Percentiles rank a stretch among this genome's conserved stretches.
phyloP scores from a whole-genome alignment of 1,139 yeast species.

The Yamadazyma buinensis region DNA sequence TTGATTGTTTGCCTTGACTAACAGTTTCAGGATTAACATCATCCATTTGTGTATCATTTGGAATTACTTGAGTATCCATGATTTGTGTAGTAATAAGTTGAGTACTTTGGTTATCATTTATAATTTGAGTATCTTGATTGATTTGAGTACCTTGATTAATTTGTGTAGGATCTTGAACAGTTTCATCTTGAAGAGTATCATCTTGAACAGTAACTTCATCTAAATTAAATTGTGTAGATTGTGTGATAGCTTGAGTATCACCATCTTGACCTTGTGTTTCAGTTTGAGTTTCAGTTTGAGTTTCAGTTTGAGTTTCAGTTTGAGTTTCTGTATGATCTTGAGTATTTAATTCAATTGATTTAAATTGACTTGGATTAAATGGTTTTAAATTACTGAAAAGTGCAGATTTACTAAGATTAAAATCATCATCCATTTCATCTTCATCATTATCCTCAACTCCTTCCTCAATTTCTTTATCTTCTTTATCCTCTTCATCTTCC shows the following conservation, averaged over 20 bases:
- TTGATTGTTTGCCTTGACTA: constrained; percentile 21
- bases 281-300: no score
- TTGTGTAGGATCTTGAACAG: no score
- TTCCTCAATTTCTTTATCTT: neutral
- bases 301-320: neutral
- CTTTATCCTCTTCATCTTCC: neutral
- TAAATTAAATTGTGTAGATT: no score
- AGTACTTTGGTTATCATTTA: neutral
- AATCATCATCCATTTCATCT: constrained; percentile 1
- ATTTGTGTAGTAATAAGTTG: neutral
- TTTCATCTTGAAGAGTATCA: no score
- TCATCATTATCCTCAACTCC: neutral
- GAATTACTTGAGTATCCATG: constrained; percentile 1
- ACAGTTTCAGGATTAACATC: constrained; percentile 26
- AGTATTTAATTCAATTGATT: neutral
- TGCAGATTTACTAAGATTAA: constrained; percentile 1
- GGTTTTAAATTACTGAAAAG: constrained; percentile 7
- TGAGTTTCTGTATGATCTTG: constrained; percentile 7
- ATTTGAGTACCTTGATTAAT: constrained; percentile 7
- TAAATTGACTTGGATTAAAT: constrained; percentile 6
- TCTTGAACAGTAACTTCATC: no score
- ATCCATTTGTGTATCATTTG: constrained; percentile 10
- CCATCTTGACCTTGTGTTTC: neutral
- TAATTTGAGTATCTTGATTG: constrained; percentile 3
- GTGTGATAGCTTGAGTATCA: no score